phyloP scores from a whole-genome alignment of 1,284 basidiomycete genomes.

The Macrocystidia cucumis region DNA sequence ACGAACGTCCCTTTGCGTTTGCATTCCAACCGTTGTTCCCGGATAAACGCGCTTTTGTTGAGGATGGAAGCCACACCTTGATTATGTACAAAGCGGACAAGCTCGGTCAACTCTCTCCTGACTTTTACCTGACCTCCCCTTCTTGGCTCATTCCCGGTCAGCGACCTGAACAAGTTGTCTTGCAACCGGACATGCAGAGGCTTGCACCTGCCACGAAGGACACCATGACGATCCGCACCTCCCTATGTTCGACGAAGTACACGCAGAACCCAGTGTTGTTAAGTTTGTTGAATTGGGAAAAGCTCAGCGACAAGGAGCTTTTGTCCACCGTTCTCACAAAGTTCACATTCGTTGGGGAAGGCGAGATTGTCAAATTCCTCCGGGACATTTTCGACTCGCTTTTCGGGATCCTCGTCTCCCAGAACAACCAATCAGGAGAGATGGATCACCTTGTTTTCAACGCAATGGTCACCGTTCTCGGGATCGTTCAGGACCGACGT shows the following conservation, averaged over 20 bases:
- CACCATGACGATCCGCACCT: conserved; percentile 77
- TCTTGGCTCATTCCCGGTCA: conserved; percentile 49
- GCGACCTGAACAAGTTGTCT: conserved; percentile 46
- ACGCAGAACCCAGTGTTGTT: conserved; percentile 90
- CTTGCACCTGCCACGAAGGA: conserved; percentile 70
- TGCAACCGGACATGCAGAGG: conserved; percentile 60
- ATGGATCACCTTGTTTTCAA: conserved; percentile 88
- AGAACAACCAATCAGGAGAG: conserved; percentile 68
- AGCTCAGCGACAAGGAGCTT: conserved; percentile 53
- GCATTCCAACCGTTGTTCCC: conserved; percentile 88
- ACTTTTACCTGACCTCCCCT: conserved; percentile 66
- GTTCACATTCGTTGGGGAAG: conserved; percentile 89
- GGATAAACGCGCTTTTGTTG: conserved; percentile 73
- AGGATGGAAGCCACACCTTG: conserved; percentile 87
- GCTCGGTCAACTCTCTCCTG: conserved; percentile 49
- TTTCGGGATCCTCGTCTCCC: conserved; percentile 82
- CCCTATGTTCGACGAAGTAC: conserved; percentile 87
- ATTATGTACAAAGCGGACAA: conserved; percentile 79
- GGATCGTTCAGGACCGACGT: conserved; percentile 89
- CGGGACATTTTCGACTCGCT: conserved; percentile 90
- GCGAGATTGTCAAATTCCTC: conserved; percentile 93
- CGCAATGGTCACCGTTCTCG: conserved; percentile 83
- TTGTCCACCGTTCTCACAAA: conserved; percentile 74
- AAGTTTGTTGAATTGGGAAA: conserved; percentile 82
- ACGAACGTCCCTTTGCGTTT: conserved; percentile 85